phyloP scores from a whole-genome alignment of 1,284 basidiomycete genomes.

The Microstroma glucosiphilum region DNA sequence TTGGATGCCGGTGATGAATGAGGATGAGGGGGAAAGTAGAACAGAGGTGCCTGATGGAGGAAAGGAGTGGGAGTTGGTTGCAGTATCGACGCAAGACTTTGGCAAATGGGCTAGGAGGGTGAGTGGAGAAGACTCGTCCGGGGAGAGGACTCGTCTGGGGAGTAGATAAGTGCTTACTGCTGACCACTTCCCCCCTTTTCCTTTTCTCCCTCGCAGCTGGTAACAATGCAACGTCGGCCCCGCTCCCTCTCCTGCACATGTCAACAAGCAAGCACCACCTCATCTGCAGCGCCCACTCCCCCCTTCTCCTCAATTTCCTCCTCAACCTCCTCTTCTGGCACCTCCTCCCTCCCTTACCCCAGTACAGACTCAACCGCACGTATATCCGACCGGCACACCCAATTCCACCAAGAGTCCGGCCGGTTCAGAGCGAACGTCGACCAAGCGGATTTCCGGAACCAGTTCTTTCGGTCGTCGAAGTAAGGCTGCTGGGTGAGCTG shows the following conservation, averaged over 20 bases:
- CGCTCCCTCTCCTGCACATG: background rate
- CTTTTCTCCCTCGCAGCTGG: background rate
- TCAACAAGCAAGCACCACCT: background rate
- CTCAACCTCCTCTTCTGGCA: no score
- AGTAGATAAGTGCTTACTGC: background rate
- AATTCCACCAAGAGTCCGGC: background rate
- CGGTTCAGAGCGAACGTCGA: conserved; percentile 1
- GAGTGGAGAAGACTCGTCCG: conserved; percentile 40
- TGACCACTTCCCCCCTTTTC: background rate
- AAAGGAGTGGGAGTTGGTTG: conserved; percentile 78
- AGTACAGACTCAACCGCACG: background rate
- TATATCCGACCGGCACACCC: background rate
- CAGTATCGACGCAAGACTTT: conserved; percentile 88
- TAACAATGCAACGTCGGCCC: background rate
- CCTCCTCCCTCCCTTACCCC: no score
- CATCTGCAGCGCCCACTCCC: background rate
- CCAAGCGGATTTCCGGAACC: conserved; percentile 1
- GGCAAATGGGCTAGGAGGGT: conserved; percentile 78
- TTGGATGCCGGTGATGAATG: conserved; percentile 53
- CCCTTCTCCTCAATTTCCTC: no score
- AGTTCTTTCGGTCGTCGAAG: conserved; percentile 1
- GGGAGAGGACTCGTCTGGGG: background rate
- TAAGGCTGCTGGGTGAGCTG: no score
- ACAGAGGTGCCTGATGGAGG: conserved; percentile 63
- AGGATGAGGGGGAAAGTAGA: conserved; percentile 63